Evolutionary conservation across 2,329 filamentous ascomycete species (phyloP).

Genomic region (Diplodia seriata): DNA sequence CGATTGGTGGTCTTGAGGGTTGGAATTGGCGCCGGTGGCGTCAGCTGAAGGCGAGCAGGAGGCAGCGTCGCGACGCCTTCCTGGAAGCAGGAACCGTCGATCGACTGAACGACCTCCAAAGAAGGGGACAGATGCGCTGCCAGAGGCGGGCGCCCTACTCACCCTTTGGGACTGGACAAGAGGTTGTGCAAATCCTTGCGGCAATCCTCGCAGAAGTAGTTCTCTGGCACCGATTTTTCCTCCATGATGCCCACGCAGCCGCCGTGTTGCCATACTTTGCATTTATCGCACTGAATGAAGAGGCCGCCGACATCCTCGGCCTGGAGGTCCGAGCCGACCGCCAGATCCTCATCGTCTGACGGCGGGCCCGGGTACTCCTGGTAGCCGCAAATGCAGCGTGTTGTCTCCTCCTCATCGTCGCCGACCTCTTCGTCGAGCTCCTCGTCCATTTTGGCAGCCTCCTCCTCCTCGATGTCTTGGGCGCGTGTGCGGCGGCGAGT

Average conservation of each 20-base stretch:
- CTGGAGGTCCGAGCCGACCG: conserved; percentile 56
- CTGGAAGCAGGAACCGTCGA: not conserved
- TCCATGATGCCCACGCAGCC: conserved; percentile 97
- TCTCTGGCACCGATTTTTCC: conserved; percentile 82
- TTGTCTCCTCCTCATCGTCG: conserved; percentile 84
- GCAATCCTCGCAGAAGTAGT: conserved; percentile 98
- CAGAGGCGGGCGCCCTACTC: conserved; percentile 50
- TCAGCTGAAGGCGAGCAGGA: conserved; percentile 19
- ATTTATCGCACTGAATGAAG: conserved; percentile 96
- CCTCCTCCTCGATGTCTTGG: conserved; percentile 66
- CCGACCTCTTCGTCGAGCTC: conserved; percentile 69
- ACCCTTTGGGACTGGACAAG: conserved; percentile 83
- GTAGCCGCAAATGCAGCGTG: conserved; percentile 91
- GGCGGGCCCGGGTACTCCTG: conserved; percentile 91
- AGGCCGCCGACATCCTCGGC: conserved; percentile 86
- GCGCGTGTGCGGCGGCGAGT: conserved; percentile 81
- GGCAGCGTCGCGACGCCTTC: conserved; percentile 2
- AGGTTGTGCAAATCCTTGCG: conserved; percentile 90
- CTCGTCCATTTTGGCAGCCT: conserved; percentile 47
- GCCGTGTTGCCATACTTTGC: conserved; percentile 98
- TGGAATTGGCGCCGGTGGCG: conserved; percentile 33
- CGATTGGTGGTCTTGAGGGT: not conserved
- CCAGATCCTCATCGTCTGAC: conserved; percentile 60
- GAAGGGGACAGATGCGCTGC: not conserved
- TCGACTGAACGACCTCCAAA: not conserved